phyloP scores from a whole-genome alignment of 2,329 filamentous ascomycete genomes.

The Talaromyces sp. region DNA sequence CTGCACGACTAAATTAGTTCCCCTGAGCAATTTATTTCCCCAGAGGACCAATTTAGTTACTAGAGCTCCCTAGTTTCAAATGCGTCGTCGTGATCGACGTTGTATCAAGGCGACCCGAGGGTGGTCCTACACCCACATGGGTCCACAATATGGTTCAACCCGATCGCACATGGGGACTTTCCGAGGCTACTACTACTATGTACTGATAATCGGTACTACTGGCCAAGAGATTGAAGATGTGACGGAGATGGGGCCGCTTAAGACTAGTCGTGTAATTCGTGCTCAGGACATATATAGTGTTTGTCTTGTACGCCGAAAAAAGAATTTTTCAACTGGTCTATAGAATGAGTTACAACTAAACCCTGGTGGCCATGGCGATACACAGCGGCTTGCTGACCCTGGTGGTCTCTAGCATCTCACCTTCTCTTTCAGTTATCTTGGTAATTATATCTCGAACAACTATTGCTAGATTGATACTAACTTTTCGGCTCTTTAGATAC shows the following conservation, averaged over 20 bases:
- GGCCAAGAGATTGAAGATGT: background rate
- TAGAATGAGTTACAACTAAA: conserved; percentile 24
- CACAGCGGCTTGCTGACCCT: background rate
- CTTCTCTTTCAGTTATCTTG: conserved; percentile 1
- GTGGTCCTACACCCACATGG: background rate
- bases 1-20: background rate
- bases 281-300: background rate
- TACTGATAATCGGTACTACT: background rate
- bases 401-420: background rate
- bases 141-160: background rate
- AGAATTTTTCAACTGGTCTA: background rate
- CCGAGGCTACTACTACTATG: background rate
- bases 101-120: background rate
- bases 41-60: background rate
- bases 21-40: background rate
- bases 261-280: background rate
- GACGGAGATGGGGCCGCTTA: background rate
- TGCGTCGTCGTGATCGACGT: background rate
- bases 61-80: background rate
- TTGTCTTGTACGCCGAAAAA: background rate
- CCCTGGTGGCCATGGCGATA: conserved; percentile 14
- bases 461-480: background rate
- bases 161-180: background rate
- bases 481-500: conserved; percentile 12
- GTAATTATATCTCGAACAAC: conserved; percentile 3